phyloP scores from a whole-genome alignment of 1,139 yeast genomes.

The Candida sp. region DNA sequence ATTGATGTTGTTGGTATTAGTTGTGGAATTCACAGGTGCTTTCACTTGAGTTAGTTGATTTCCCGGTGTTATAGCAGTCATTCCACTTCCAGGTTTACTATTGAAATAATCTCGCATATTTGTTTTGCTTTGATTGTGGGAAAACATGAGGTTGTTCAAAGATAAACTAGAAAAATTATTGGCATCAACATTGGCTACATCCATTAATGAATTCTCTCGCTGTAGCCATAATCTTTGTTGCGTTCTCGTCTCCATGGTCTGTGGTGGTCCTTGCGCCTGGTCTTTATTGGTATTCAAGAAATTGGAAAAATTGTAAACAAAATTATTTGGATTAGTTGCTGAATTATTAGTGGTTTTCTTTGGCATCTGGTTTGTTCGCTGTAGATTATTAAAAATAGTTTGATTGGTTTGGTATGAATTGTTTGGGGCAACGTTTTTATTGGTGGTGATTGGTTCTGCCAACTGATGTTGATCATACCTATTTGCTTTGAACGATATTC shows the following conservation, averaged over 20 bases:
- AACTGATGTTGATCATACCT: constrained; percentile 21
- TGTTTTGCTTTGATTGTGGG: constrained; percentile 25
- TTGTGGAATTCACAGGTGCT: constrained; percentile 4
- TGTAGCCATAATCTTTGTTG: constrained; percentile 84
- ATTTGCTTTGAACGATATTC: constrained; percentile 37
- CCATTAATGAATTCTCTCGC: constrained; percentile 69
- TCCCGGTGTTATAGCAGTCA: constrained; percentile 6
- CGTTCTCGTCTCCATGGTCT: constrained; percentile 52
- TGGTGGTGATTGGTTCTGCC: constrained; percentile 36
- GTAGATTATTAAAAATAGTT: constrained; percentile 42
- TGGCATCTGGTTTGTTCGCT: constrained; percentile 32
- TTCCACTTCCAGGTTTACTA: constrained; percentile 4
- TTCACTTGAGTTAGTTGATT: background rate
- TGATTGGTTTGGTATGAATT: constrained; percentile 45
- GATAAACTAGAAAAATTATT: constrained; percentile 38
- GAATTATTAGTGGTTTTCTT: constrained; percentile 10
- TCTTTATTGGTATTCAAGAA: constrained; percentile 20
- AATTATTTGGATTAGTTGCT: constrained; percentile 13
- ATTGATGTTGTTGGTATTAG: constrained; percentile 16
- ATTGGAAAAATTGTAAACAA: constrained; percentile 30
- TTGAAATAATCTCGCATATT: constrained; percentile 19
- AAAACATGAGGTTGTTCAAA: constrained; percentile 46
- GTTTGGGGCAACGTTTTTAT: constrained; percentile 28
- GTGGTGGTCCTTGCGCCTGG: constrained; percentile 9
- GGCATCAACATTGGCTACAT: constrained; percentile 41